Conservation (phyloP, 2,329 filamentous ascomycete species). For the Coniochaeta prunicola region DNA sequence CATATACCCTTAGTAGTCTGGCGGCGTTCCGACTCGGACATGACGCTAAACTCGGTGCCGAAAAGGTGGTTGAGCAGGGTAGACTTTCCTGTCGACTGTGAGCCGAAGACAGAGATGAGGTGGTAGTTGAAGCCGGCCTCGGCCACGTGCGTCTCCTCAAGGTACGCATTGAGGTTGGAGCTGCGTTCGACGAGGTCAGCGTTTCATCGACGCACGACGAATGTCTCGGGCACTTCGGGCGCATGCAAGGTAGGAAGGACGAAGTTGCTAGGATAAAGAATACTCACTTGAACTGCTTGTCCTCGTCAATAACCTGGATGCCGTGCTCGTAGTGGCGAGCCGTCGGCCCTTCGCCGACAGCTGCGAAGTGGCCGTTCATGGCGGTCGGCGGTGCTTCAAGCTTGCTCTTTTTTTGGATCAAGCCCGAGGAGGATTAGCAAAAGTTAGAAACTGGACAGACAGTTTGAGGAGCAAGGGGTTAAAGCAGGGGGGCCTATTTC, state of each 20-base stretch:
- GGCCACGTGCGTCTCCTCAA: conserved; percentile 71
- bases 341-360: conserved; percentile 58
- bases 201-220: background rate
- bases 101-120: conserved; percentile 97
- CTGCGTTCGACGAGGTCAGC: conserved; percentile 34
- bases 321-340: conserved; percentile 78
- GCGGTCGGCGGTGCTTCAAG: conserved; percentile 1
- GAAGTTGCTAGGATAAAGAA: no score
- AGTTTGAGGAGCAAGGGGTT: background rate
- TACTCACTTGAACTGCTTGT: conserved; percentile 91
- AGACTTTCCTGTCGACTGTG: conserved; percentile 97
- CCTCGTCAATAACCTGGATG: conserved; percentile 92
- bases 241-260: background rate
- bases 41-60: conserved; percentile 92
- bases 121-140: conserved; percentile 98
- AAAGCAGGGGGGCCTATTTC: background rate
- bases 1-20: conserved; percentile 99
- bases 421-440: background rate
- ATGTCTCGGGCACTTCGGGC: background rate
- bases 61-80: conserved; percentile 95
- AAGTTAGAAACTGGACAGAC: background rate
- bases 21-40: conserved; percentile 88
- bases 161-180: conserved; percentile 71
- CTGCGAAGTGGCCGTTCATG: conserved; percentile 78
- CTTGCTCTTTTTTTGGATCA: background rate